These are phyloP conservation scores for Hypoxylon rubiginosum DNA, from an alignment of 2,329 filamentous ascomycete species.

Conservation along the genomic window DNA sequence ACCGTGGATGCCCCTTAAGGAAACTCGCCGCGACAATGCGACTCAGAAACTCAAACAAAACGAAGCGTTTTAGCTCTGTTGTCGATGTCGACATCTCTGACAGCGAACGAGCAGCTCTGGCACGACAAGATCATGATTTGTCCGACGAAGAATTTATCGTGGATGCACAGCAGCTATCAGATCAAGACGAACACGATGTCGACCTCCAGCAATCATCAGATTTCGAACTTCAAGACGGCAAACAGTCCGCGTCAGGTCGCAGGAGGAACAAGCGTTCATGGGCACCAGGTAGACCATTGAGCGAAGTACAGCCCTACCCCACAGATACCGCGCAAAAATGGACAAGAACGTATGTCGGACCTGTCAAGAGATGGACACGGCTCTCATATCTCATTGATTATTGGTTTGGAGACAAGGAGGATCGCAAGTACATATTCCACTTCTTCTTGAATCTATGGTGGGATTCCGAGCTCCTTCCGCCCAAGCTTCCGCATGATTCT, in stretches of 20 bases:
- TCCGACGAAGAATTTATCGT: constrained; percentile 50
- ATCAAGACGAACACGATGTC: constrained; percentile 31
- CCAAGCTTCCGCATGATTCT: constrained; percentile 44
- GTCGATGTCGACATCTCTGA: constrained; percentile 43
- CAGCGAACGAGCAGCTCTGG: constrained; percentile 35
- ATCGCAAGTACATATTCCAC: constrained; percentile 43
- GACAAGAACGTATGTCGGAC: constrained; percentile 52
- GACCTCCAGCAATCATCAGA: constrained; percentile 29
- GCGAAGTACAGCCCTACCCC: constrained; percentile 50
- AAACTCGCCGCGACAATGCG: constrained; percentile 42
- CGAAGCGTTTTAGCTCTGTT: constrained; percentile 44
- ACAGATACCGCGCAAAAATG: constrained; percentile 51
- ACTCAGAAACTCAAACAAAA: constrained; percentile 50
- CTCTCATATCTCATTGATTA: constrained; percentile 47
- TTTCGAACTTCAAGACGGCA: constrained; percentile 24
- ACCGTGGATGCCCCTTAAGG: neutral
- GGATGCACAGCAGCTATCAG: constrained; percentile 21
- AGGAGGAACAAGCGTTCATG: constrained; percentile 41
- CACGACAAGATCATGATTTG: constrained; percentile 31
- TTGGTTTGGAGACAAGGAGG: constrained; percentile 49
- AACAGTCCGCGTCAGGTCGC: constrained; percentile 16
- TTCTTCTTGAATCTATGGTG: constrained; percentile 49
- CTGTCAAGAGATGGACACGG: constrained; percentile 52
- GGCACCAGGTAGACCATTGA: constrained; percentile 28
- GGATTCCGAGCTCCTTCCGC: constrained; percentile 48